Evolutionary conservation across 768 basidiomycete species (phyloP).

Genomic region (Lactifluus volemus): DNA sequence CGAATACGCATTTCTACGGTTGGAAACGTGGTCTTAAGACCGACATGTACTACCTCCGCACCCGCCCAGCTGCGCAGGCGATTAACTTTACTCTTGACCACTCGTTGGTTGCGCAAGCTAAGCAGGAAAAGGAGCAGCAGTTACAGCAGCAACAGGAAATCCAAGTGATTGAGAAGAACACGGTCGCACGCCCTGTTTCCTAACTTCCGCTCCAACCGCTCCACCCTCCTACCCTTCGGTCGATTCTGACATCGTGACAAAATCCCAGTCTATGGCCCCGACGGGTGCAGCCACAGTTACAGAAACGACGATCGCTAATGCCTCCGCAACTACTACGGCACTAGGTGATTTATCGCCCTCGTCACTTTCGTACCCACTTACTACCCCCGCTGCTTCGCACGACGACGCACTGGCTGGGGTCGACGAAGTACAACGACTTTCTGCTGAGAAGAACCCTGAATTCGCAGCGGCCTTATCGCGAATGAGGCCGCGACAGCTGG

Average conservation of each 20-base stretch:
- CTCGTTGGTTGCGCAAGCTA: constrained; percentile 57
- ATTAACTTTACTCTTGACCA: constrained; percentile 98
- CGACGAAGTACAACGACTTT: constrained; percentile 42
- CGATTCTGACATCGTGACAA: background rate
- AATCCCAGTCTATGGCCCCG: background rate
- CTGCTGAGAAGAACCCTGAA: constrained; percentile 58
- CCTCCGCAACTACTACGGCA: constrained; percentile 16
- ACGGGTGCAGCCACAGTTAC: background rate
- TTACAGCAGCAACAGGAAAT: constrained; percentile 4
- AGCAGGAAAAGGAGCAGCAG: constrained; percentile 32
- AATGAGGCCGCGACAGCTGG: constrained; percentile 63
- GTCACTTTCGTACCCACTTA: constrained; percentile 22
- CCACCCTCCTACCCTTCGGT: constrained; percentile 1
- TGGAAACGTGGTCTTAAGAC: constrained; percentile 99
- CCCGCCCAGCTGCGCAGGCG: constrained; percentile 88
- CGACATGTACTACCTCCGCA: constrained; percentile 96
- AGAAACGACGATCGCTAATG: background rate
- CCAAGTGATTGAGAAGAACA: background rate
- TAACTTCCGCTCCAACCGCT: background rate
- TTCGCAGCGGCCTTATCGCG: constrained; percentile 71
- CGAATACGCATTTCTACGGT: constrained; percentile 98
- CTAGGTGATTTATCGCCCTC: constrained; percentile 24
- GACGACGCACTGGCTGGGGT: constrained; percentile 29
- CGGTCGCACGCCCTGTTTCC: background rate
- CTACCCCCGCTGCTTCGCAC: constrained; percentile 17